Conservation (phyloP, 2,329 filamentous ascomycete species). For the Calonectria pteridis region DNA sequence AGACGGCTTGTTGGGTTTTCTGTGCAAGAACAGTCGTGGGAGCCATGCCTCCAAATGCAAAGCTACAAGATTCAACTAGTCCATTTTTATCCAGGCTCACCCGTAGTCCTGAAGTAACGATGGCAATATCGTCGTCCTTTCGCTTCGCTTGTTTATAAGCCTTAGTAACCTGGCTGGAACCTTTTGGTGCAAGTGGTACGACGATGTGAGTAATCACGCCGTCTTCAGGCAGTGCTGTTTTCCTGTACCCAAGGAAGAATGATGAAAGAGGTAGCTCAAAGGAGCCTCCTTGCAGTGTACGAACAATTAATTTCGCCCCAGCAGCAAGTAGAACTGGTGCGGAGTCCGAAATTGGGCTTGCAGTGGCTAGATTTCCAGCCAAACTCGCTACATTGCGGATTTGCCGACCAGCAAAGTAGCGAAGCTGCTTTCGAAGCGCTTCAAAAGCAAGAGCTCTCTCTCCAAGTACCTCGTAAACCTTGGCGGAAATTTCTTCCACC, state of each 20-base stretch:
- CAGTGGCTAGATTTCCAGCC: constrained; percentile 88
- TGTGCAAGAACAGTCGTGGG: constrained; percentile 13
- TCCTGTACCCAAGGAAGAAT: constrained; percentile 19
- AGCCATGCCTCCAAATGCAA: constrained; percentile 26
- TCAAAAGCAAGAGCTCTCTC: constrained; percentile 76
- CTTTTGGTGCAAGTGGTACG: constrained; percentile 50
- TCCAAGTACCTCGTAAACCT: constrained; percentile 8
- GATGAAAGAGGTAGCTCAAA: constrained; percentile 11
- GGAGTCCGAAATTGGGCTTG: constrained; percentile 90
- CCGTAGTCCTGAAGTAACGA: constrained; percentile 85
- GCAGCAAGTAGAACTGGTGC: constrained; percentile 90
- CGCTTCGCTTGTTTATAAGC: constrained; percentile 93
- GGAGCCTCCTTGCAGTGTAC: not conserved
- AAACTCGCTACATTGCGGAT: constrained; percentile 93
- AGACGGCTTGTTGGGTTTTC: constrained; percentile 9
- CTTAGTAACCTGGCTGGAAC: constrained; percentile 78
- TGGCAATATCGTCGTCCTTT: constrained; percentile 95
- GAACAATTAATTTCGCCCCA: constrained; percentile 54
- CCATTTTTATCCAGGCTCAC: constrained; percentile 58
- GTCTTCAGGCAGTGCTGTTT: constrained; percentile 12
- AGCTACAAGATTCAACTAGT: not conserved
- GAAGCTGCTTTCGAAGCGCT: constrained; percentile 87
- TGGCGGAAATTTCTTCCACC: constrained; percentile 7
- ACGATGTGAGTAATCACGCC: constrained; percentile 22
- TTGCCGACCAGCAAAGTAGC: constrained; percentile 89